These are phyloP conservation scores for Peribolospora baueri DNA, from an alignment of 768 basidiomycete genomes.

Conservation along the genomic window DNA sequence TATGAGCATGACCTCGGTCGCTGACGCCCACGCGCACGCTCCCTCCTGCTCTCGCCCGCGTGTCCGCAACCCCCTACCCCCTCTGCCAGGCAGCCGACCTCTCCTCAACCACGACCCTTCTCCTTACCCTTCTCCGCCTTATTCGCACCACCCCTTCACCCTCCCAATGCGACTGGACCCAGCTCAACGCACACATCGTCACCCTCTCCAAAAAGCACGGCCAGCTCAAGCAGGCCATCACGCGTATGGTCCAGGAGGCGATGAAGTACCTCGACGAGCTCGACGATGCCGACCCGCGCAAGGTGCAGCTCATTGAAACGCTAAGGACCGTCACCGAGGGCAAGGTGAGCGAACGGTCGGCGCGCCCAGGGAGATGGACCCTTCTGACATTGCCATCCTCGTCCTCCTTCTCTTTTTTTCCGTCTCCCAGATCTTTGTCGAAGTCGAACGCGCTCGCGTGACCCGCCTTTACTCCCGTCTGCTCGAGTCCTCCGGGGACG, in stretches of 20 bases:
- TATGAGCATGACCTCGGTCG: too few species aligned
- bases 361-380: neutral
- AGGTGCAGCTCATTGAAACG: slow-evolving; percentile 74
- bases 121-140: slow-evolving; percentile 48
- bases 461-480: slow-evolving; percentile 65
- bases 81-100: slow-evolving; percentile 44
- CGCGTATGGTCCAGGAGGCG: slow-evolving; percentile 69
- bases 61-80: neutral
- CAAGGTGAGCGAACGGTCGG: slow-evolving; percentile 32
- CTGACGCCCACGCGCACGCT: slow-evolving; percentile 16
- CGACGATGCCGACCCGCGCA: slow-evolving; percentile 45
- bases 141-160: slow-evolving; percentile 21
- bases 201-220: slow-evolving; percentile 84
- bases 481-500: slow-evolving; percentile 44
- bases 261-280: slow-evolving; percentile 63
- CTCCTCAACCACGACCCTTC: slow-evolving; percentile 65
- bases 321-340: slow-evolving; percentile 82
- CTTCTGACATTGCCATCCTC: neutral
- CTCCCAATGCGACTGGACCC: slow-evolving; percentile 32
- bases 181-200: slow-evolving; percentile 27
- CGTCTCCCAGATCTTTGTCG: slow-evolving; percentile 60
- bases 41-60: slow-evolving; percentile 39
- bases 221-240: slow-evolving; percentile 70
- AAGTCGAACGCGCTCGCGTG: slow-evolving; percentile 83
- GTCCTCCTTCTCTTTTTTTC: neutral